Base-by-base conservation (phyloP, 2,329 filamentous ascomycete species). In the Fusarium xyrophilum region DNA sequence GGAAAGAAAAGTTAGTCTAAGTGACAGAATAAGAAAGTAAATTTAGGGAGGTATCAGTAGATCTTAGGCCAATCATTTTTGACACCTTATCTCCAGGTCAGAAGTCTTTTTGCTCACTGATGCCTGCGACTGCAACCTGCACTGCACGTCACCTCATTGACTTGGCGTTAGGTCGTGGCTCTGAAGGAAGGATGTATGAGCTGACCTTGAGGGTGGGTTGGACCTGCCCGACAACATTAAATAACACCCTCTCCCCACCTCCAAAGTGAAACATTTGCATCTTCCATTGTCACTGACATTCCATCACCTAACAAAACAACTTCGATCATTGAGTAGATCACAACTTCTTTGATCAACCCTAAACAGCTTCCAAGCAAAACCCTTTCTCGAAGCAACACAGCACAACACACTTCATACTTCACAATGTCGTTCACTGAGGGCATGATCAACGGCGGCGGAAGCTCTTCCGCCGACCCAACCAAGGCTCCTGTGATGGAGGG, bases 401-500 rank as follows among this genome's bases (percentile, higher is more conserved):
- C 25, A 50, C 42, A 47, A 36, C 23, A 10, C 40, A 43, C 4
- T 27, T 44, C 42, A 40, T 13, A 43, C 19, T 60, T 62, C 52
- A 62, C 40, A 44, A 70, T 70, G 68, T 62, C 69, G 43, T 67
- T 60, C 56, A 67, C 71, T 21, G 58, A 70, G 19, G 64, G 55
- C 56, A 60, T 66, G 36, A 36, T 74, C 60, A 77, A 76, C 63
- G 74, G 73, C 57, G 74, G 71, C 55, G 71, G 63, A 57, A 67
- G 72, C 62, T 74, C 74, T 56, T 74, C 74, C 60, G 73, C 73
- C 57, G 76, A 76, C 56, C 70, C 73, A 2, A 46, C 43, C 59
- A 77, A 79, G 70, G 73, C 75, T 65, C 74, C 52, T 64, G 68
- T 21, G 19, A 25, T 21, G 17, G 67, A 70, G 15, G 68, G 63